Percentiles rank a stretch among this genome's conserved stretches.
Conservation (phyloP, 352 stramenopile species). For the Phytophthora quininea region DNA sequence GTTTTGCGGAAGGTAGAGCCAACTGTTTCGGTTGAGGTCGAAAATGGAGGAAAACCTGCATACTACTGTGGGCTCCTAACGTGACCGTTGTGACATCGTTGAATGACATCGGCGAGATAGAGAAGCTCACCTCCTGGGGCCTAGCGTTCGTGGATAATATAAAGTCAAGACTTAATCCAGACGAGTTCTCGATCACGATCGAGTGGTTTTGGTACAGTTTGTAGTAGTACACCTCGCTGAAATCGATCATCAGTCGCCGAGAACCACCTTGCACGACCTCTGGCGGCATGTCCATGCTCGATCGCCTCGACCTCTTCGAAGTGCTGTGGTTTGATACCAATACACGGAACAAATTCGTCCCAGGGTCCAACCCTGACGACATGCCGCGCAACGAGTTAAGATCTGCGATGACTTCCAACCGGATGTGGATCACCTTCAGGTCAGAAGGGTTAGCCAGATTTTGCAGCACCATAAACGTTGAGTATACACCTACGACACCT, state of each 20-base stretch:
- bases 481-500: slow-evolving; percentile 83
- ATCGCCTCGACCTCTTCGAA: slow-evolving; percentile 60
- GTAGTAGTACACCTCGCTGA: slow-evolving; percentile 89
- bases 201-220: slow-evolving; percentile 91
- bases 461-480: slow-evolving; percentile 86
- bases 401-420: slow-evolving; percentile 87
- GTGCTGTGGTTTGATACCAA: slow-evolving; percentile 79
- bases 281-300: slow-evolving; percentile 58
- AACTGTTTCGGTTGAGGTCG: slow-evolving; percentile 61
- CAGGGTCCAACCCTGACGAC: slow-evolving; percentile 68
- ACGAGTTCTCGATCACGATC: slow-evolving; percentile 89
- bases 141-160: slow-evolving; percentile 85
- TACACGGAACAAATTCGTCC: slow-evolving; percentile 86
- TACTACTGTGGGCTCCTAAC: slow-evolving; percentile 63
- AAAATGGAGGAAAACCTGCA: slow-evolving; percentile 90
- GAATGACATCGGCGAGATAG: slow-evolving; percentile 81
- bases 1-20: slow-evolving; percentile 12
- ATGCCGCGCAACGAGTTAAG: slow-evolving; percentile 85
- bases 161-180: slow-evolving; percentile 84
- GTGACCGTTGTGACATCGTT: slow-evolving; percentile 83
- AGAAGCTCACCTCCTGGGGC: slow-evolving; percentile 85
- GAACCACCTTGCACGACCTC: slow-evolving; percentile 21
- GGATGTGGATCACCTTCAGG: slow-evolving; percentile 88
- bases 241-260: slow-evolving; percentile 73
- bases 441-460: slow-evolving; percentile 84